Base-by-base conservation (phyloP, 805 yeast genomes). In the Candida germanica region DNA sequence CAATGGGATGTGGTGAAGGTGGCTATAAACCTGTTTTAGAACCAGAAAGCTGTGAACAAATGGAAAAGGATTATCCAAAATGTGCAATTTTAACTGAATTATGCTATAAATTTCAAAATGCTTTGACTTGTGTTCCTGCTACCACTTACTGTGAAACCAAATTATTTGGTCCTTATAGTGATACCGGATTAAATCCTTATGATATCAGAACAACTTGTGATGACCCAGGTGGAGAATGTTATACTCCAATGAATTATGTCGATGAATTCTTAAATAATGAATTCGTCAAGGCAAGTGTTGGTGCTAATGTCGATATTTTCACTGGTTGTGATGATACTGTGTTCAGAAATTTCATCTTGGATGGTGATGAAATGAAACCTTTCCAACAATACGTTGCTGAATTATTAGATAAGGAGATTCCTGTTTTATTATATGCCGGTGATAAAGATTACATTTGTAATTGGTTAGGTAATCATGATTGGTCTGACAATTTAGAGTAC, bases 301-400 rank as follows among this genome's bases (percentile, higher is more conserved):
- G 85, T 26, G 83, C 80, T 18, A 68, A 71, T 29, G 64, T 69
- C 21, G 76, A 73, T 43, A 52, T 54, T 17, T 66, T 63, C 46
- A 66, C 75, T 13, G 34, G 56, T 12, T 75, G 81, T 55, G 71
- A 70, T 53, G 72, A 71, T 47, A 71, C 64, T 30, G 75, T 75
- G 20, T 69, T 67, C 53, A 57, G 61, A 46, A 71, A 70, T 54
- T 77, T 77, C 49, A 47, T 66, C 46, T 69, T 71, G 51, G 70
- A 74, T 21, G 87, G 87, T 29, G 88, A 81, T 60, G 77, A 78
- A 71, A 65, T 69, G 71, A 73, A 69, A 49, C 86, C 87, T n/a
- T 78, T 68, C 73, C 93, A 87, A 56, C 75, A 71, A 49, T 79
- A 77, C 34, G 80, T 66, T 19, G 59, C 66, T 15, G 62, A 62